Base-by-base conservation (phyloP, 768 basidiomycete genomes). In the Suillus bovinus region DNA sequence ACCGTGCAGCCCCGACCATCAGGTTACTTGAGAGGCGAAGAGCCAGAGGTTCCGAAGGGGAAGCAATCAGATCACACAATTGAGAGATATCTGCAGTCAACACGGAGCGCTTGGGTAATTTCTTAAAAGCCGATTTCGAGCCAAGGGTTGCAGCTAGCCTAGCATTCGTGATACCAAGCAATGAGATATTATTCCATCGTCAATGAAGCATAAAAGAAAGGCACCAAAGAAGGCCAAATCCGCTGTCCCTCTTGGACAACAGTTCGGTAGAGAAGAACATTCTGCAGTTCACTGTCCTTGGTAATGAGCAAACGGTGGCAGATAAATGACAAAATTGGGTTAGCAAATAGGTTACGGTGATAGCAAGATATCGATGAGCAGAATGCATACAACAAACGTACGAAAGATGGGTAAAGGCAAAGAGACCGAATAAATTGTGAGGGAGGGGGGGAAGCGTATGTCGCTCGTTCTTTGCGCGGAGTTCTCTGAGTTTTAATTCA, bases 111-210 rank as follows among this genome's bases (percentile, higher is more conserved):
- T 85, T 89, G 4, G 93, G 89, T 5, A 96, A 78, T 69, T 89
- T 94, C 70, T 85, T 92, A 76, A 94, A 91, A 16, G 86, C 84
- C n/a, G 91, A 90, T 76, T 88, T 90, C 9, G 93, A 88, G 46
- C 94, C 94, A 27, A 96, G 79, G 1, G 94, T 96, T 2, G 94
- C 94, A 9, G 93, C 93, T 27, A 96, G 86, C 94, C 94, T 96
- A 62, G 34, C 22, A 20, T 59, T 55, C 24, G n/a, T 20, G 8
- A 57, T 13, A 59, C 16, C 31, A 29, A 59, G 16, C 10, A 24
- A 59, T 59, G 46, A 52, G 42, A 58, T 24, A 22, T 33, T 5
- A 36, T 49, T 34, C 17, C 11, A 36, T 13, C 13, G 50, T 56
- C 49, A 5, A 31, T 59, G n/a, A 11, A 33, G 33, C 29, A 44